Evolutionary conservation across 139 green algal species (phyloP).

Genomic region (Chlamydomonas incerta): DNA sequence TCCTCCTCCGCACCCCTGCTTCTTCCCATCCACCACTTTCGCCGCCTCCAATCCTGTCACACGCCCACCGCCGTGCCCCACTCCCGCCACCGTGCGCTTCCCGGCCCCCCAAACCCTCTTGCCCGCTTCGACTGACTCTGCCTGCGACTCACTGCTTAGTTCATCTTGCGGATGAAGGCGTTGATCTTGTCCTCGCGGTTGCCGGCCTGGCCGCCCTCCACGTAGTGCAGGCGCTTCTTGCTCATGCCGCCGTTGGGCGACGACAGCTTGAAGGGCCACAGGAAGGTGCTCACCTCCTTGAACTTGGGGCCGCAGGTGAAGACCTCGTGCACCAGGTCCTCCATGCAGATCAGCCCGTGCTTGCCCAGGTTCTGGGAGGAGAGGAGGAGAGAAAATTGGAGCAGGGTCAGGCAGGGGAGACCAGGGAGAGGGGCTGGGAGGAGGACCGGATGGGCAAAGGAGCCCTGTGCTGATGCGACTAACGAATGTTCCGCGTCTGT

Average conservation of each 20-base stretch:
- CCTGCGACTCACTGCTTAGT: conserved; percentile 83
- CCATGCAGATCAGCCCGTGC: conserved; percentile 97
- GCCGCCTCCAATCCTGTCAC: too few species aligned
- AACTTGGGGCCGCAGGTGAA: conserved; percentile 94
- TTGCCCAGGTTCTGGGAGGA: conserved; percentile 77
- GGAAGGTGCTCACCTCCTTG: conserved; percentile 98
- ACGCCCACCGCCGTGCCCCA: too few species aligned
- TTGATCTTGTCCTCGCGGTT: conserved; percentile 99
- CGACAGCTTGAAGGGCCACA: conserved; percentile 99
- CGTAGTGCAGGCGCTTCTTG: conserved; percentile 98
- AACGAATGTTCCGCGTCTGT: too few species aligned
- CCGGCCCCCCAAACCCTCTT: too few species aligned
- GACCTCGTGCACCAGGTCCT: conserved; percentile 99
- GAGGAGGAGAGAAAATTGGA: not conserved
- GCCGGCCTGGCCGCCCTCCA: conserved; percentile 97
- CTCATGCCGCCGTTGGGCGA: conserved; percentile 84
- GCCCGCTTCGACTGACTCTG: too few species aligned
- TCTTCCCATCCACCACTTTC: too few species aligned
- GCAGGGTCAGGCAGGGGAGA: too few species aligned
- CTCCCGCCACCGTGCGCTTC: too few species aligned
- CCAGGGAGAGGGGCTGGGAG: too few species aligned
- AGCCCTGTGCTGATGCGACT: not conserved
- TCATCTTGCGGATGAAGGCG: conserved; percentile 94
- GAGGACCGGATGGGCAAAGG: not conserved
- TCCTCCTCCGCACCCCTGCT: too few species aligned